A percentile compares a stretch with the other conserved stretches of the same genome.
phyloP scores from a whole-genome alignment of 371 early-diverging fungal species.

The Circinella minor region DNA sequence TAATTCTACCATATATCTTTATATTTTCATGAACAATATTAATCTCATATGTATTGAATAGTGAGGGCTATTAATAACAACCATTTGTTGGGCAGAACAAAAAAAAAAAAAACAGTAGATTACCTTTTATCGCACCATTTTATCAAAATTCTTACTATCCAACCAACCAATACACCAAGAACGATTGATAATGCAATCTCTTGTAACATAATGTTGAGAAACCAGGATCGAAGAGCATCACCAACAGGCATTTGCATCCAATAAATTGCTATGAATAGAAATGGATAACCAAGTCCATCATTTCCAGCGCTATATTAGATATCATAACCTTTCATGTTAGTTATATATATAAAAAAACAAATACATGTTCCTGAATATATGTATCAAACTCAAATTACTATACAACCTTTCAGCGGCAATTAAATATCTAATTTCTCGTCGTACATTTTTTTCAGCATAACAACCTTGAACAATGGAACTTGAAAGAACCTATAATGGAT shows the following conservation, averaged over 20 bases:
- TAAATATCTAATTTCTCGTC: slow-evolving; percentile 78
- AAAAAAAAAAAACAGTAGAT: too few relatives aligned
- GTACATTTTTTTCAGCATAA: slow-evolving; percentile 93
- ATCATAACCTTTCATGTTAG: neutral
- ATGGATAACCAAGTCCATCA: slow-evolving; percentile 88
- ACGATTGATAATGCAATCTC: slow-evolving; percentile 74
- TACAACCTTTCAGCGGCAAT: slow-evolving; percentile 77
- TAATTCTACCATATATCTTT: slow-evolving; percentile 79
- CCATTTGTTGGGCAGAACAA: too few relatives aligned
- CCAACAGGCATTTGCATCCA: slow-evolving; percentile 61
- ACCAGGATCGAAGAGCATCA: slow-evolving; percentile 75
- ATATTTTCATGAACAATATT: neutral
- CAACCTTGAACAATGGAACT: slow-evolving; percentile 93
- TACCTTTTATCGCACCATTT: slow-evolving; percentile 65
- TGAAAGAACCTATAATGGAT: slow-evolving; percentile 69
- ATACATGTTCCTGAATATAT: slow-evolving; percentile 1
- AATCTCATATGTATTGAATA: too few relatives aligned
- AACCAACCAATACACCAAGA: slow-evolving; percentile 86
- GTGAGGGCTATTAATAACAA: too few relatives aligned
- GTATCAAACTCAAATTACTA: too few relatives aligned
- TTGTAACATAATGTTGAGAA: slow-evolving; percentile 72
- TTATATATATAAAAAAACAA: slow-evolving; percentile 52
- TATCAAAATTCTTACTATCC: slow-evolving; percentile 68
- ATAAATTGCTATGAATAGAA: slow-evolving; percentile 82
- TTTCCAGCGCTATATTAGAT: slow-evolving; percentile 67